Evolutionary conservation across 2,329 filamentous ascomycete species (phyloP), one percentile per base, ranked within the genome.

Genomic region (Apiospora aurea): DNA sequence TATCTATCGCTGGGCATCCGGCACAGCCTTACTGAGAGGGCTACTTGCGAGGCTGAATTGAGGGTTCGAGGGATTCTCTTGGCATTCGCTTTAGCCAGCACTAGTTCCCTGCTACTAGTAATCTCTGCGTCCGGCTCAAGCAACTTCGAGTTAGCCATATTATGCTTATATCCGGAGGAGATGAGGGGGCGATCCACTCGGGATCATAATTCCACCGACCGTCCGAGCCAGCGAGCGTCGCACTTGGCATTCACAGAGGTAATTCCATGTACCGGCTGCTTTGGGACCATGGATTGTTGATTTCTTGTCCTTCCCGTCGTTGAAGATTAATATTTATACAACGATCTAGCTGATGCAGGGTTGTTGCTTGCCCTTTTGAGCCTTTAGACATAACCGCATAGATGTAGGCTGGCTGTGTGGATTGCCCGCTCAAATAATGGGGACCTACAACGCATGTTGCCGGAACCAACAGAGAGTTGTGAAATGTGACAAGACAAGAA

Each of bases 11-110:
- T 26, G 46, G 46, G 46, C 68, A 57, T 69, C 11, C 18, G 57
- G 57, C 57, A 64, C 67, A 69, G 68, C 68, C 68, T 69, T 57
- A 69, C 68, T 69, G 47, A 69, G 68, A 69, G 68, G 68, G 68
- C 68, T 69, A 24, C 67, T 46, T 47, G 49, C 68, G 68, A 69
- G 68, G 68, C 68, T 69, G 67, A 34, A 64, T 64, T 41, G 57
- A 64, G 57, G 57, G 57, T 64, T 64, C 57, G 57, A 64, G 57
- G 53, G 57, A 24, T 64, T 64, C 53, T 64, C 57, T 64, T 64
- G 57, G 57, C 57, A 64, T 64, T 64, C 57, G 21, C 57, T 64
- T 64, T 64, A 64, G 57, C 57, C 34, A 64, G 57, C 18, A 11
- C 57, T 64, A 64, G 57, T 64, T 41, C 34, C 57, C 57, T 64